A percentile compares a stretch with the other conserved stretches of the same genome.
Conservation (phyloP, 2,329 filamentous ascomycete genomes). For the Lecanicillium sp. region DNA sequence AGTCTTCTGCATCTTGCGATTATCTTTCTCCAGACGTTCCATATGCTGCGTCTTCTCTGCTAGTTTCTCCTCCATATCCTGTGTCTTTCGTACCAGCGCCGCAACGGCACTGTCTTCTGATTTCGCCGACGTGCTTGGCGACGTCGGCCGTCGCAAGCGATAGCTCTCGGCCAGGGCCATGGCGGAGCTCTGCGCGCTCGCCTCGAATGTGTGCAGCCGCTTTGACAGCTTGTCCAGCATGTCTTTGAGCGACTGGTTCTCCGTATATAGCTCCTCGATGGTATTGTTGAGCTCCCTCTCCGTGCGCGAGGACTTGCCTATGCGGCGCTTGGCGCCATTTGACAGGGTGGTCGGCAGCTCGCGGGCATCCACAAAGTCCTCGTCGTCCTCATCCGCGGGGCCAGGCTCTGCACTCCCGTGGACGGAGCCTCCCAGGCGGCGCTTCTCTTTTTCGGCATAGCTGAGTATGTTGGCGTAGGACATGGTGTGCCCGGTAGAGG, state of each 20-base stretch:
- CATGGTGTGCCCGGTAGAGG: constrained; percentile 81
- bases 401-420: constrained; percentile 44
- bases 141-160: constrained; percentile 53
- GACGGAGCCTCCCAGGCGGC: constrained; percentile 48
- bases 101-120: constrained; percentile 32
- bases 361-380: constrained; percentile 84
- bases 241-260: constrained; percentile 80
- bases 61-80: constrained; percentile 64
- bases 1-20: constrained; percentile 49
- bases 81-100: constrained; percentile 37
- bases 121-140: constrained; percentile 33
- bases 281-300: constrained; percentile 55
- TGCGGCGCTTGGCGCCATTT: constrained; percentile 34
- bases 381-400: constrained; percentile 56
- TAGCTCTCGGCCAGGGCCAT: constrained; percentile 82
- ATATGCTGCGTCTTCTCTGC: constrained; percentile 51
- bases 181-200: constrained; percentile 80
- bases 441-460: constrained; percentile 60
- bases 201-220: constrained; percentile 87
- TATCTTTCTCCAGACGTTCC: constrained; percentile 59
- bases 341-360: constrained; percentile 53
- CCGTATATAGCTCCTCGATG: constrained; percentile 79
- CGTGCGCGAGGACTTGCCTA: constrained; percentile 33
- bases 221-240: constrained; percentile 81
- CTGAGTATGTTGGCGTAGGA: constrained; percentile 87